Evolutionary conservation across 2,329 filamentous ascomycete species (phyloP), one percentile per base, ranked within the genome.

Genomic region (Monosporascus sp.): DNA sequence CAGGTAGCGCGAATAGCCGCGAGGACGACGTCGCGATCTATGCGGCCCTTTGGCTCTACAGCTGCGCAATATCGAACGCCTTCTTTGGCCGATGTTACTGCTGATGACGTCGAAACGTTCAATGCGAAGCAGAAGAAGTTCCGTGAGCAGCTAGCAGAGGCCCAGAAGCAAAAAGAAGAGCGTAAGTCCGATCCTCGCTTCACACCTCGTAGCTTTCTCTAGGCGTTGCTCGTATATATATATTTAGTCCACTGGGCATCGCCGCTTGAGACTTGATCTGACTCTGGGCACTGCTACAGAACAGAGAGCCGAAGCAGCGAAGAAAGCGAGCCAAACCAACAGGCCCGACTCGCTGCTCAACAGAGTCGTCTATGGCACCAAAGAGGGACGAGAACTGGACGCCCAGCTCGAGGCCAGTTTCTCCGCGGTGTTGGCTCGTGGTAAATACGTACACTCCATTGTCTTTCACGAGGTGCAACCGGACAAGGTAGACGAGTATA

Each of bases 401-500:
- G 88, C 89, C 59, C 93, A 97, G 74, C 93, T 99, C 67, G 91
- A 97, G 76, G 86, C 92, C 54, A 95, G 89, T 69, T 99, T 97
- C 76, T 95, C 89, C 50, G 92, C 97, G 72, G 89, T 97, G 45
- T 78, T 99, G 46, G 94, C 94, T 24, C 83, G 94, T 60, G 94
- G 94, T 67, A 99, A 99, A 76, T 99, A 99, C 67, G 92, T 99
- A 51, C 94, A 99, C 74, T 95, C 91, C 47, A 97, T 99, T 70
- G 91, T 96, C 54, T 90, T 96, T 68, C 94, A 99, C 76, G 84
- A 95, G 57, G 94, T 99, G 60, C 91, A 95, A 75, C 91, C 92
- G 56, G 91, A 97, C 65, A 94, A 90, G 74, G 89, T 97, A 47
- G 91, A 97, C 58, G 93, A 97, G 67, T 99, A 99, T 68, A 86